Evolutionary conservation across 345 rosid genomes (phyloP), one percentile per base, ranked within the genome.

Genomic region (Mercurialis annua): DNA sequence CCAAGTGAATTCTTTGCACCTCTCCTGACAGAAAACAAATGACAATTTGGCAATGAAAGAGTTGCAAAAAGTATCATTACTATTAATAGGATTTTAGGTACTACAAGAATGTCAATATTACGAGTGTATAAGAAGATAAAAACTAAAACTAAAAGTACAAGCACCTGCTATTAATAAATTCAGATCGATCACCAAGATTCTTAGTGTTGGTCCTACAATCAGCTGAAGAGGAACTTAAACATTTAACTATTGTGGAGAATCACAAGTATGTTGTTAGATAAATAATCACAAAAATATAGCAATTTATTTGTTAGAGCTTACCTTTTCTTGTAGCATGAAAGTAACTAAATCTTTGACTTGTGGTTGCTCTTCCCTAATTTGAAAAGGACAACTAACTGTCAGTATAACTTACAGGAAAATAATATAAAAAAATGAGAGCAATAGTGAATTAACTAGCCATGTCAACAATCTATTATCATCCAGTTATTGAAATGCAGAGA

Each of bases 81-180:
- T 31, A 20, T 12, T 11, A 66, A 50, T 38, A 65, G 1, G 3
- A 44, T 29, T 47, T 7, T 16, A 5, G 10, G 10, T 23, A 44
- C 49, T 43, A 21, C 24, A 18, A 5, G 24, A 48, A 20, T 29
- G 30, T 36, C 24, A 58, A 20, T 58, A 56, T 33, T 60, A n/a
- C 1, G 7, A 26, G 38, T 55, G 36, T 49, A 65, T 27, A 49
- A 66, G 61, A 72, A 70, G 44, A 65, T 60, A 71, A 70, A 63
- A 49, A 64, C 17, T 5, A 62, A 43, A 40, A 64, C 61, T 27
- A 29, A 24, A 59, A 20, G 23, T 60, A 30, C 24, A 70, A 42
- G 36, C 67, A 91, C 97, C 97, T 86, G 66, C 71, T 51, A 56
- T 60, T 67, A 60, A 48, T 70, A 66, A 68, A 27, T 64, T 62